phyloP scores from a whole-genome alignment of 1,284 basidiomycete species.

The Cryptococcus sp. region DNA sequence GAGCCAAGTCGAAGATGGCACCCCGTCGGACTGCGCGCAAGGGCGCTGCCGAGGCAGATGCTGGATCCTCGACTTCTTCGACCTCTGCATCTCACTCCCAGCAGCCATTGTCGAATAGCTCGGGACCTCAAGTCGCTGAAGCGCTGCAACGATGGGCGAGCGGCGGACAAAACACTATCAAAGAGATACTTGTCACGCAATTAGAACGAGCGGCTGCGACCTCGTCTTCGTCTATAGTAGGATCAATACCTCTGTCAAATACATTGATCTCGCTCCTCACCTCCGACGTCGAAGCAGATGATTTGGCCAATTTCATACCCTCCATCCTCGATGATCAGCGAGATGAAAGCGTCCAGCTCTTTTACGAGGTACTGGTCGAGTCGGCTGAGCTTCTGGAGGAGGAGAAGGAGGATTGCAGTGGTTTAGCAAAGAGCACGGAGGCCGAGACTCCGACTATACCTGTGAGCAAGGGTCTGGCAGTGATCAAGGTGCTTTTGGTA shows the following conservation, averaged over 20 bases:
- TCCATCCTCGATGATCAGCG: constrained; percentile 17
- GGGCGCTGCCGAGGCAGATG: neutral
- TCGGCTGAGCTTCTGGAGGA: constrained; percentile 16
- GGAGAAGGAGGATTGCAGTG: constrained; percentile 2
- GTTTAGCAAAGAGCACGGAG: constrained; percentile 1
- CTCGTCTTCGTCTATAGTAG: constrained; percentile 4
- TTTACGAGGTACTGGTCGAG: constrained; percentile 8
- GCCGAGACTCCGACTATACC: constrained; percentile 8
- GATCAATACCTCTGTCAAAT: constrained; percentile 15
- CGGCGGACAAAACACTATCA: constrained; percentile 5
- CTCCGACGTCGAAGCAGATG: constrained; percentile 9
- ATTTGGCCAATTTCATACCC: constrained; percentile 17
- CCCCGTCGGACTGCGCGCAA: neutral
- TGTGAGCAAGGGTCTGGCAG: constrained; percentile 11
- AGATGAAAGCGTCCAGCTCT: constrained; percentile 8
- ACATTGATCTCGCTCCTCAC: constrained; percentile 12
- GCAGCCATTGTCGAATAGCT: constrained; percentile 1
- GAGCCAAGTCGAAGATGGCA: no score
- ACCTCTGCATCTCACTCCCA: constrained; percentile 1
- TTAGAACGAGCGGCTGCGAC: constrained; percentile 2
- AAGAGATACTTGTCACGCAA: constrained; percentile 6
- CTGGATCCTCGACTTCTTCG: neutral
- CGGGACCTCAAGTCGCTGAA: constrained; percentile 9
- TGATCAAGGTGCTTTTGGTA: constrained; percentile 30
- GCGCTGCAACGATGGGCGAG: constrained; percentile 14